Evolutionary conservation across 2,329 filamentous ascomycete species (phyloP).

Genomic region (Aspergillus ochraceoroseus): DNA sequence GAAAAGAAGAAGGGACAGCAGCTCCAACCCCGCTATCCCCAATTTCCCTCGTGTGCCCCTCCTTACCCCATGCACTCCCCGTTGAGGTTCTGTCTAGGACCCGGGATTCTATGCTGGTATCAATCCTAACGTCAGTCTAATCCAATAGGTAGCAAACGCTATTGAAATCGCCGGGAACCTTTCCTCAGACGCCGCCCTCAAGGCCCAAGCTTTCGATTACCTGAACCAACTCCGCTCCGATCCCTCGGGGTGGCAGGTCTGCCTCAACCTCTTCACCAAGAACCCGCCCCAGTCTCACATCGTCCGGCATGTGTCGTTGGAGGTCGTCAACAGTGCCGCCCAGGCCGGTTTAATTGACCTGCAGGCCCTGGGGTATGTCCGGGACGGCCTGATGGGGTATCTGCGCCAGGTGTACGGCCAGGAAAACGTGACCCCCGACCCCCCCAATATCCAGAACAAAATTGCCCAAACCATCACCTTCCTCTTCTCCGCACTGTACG

Average conservation of each 20-base stretch:
- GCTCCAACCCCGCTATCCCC: conserved; percentile 14
- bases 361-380: conserved; percentile 68
- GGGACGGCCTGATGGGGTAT: conserved; percentile 76
- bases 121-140: conserved; percentile 7
- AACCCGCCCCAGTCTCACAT: conserved; percentile 72
- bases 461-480: conserved; percentile 92
- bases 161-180: conserved; percentile 91
- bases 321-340: conserved; percentile 88
- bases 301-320: conserved; percentile 80
- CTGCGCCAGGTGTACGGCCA: conserved; percentile 68
- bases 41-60: conserved; percentile 21
- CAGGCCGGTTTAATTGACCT: conserved; percentile 71
- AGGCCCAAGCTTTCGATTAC: conserved; percentile 64
- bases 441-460: conserved; percentile 83
- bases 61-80: conserved; percentile 9
- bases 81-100: neutral
- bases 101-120: neutral
- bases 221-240: conserved; percentile 71
- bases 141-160: conserved; percentile 75
- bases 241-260: conserved; percentile 83
- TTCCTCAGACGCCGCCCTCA: conserved; percentile 66
- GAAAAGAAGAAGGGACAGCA: conserved; percentile 11
- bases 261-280: conserved; percentile 77
- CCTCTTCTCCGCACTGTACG: conserved; percentile 83
- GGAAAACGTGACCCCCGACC: conserved; percentile 58